Conservation (phyloP, 2,329 filamentous ascomycete genomes). For the Chalara sp. region DNA sequence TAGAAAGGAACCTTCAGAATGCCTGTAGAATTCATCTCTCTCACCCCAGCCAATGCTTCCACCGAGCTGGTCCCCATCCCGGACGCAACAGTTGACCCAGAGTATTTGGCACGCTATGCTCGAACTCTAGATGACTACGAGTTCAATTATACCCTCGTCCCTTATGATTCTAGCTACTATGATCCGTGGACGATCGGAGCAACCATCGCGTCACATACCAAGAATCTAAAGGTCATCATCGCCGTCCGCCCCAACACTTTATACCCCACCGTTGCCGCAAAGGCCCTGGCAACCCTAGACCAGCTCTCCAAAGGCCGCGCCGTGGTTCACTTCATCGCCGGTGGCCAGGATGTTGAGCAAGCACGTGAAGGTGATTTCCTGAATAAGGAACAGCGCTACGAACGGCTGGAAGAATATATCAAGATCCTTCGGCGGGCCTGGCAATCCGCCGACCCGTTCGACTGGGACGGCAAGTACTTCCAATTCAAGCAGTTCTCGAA, state of each 20-base stretch:
- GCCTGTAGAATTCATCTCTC: conserved; percentile 50
- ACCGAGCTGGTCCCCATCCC: conserved; percentile 49
- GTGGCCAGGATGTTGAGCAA: conserved; percentile 53
- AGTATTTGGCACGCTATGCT: conserved; percentile 49
- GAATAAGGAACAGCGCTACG: conserved; percentile 50
- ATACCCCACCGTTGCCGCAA: conserved; percentile 56
- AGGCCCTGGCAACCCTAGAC: conserved; percentile 53
- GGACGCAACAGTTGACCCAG: conserved; percentile 44
- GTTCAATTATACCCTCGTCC: conserved; percentile 56
- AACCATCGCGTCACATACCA: conserved; percentile 49
- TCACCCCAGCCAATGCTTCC: conserved; percentile 50
- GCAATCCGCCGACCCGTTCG: conserved; percentile 49
- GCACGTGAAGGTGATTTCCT: conserved; percentile 54
- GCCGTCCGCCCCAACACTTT: conserved; percentile 55
- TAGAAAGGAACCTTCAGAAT: conserved; percentile 21
- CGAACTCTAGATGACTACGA: conserved; percentile 51
- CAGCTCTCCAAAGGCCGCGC: conserved; percentile 50
- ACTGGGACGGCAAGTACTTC: conserved; percentile 55
- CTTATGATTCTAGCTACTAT: conserved; percentile 47
- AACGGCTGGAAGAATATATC: conserved; percentile 54
- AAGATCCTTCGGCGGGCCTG: conserved; percentile 52
- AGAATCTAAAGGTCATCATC: conserved; percentile 54
- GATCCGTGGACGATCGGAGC: conserved; percentile 54
- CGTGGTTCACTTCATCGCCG: conserved; percentile 58
- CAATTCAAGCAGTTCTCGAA: conserved; percentile 52